Evolutionary conservation across 2,329 filamentous ascomycete genomes (phyloP), one percentile per base, ranked within the genome.

Genomic region (Onygena corvina): DNA sequence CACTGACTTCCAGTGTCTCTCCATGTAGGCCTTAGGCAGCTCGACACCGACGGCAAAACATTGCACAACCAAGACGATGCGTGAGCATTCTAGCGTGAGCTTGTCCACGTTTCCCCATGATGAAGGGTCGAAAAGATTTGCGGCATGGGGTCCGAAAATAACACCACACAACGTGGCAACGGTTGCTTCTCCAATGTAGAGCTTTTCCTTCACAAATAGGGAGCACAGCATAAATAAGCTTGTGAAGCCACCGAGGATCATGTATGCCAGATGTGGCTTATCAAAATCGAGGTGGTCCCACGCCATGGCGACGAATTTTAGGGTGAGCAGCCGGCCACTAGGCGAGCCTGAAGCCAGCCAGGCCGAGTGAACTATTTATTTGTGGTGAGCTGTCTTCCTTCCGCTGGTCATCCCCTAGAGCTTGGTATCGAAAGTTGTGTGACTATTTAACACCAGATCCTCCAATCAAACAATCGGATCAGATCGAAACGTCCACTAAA

Each of bases 181-280:
- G 1, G 92, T 96, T 46, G 92, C 92, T 76, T 98, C 92, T 64
- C 92, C 92, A 66, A 98, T 98, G 72, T 98, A 98, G 62, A 96
- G 77, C 66, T 86, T 85, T 75, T 98, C 92, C 74, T 98, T 98
- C 71, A 98, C 94, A 63, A 96, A 81, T 49, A 93, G 87, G 52
- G 92, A 98, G 68, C 88, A 94, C 52, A 98, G 75, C 92, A 98
- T 98, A 72, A 98, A 98, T 60, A 98, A 74, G 53, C 84, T 88
- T 58, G 92, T 98, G 72, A 98, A 98, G 66, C 90, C 92, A 61
- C 92, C 92, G 50, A 98, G 75, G 69, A 98, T 95, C 70, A 96
- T 87, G 70, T 98, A 98, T 57, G 94, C 92, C 86, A 96, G 69
- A 75, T 98, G 92, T 61, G 92, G 86, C 74, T 83, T 85, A 70